A percentile compares a stretch with the other conserved stretches of the same genome.
phyloP scores from a whole-genome alignment of 2,329 filamentous ascomycete species.

The Colletotrichum sp. region DNA sequence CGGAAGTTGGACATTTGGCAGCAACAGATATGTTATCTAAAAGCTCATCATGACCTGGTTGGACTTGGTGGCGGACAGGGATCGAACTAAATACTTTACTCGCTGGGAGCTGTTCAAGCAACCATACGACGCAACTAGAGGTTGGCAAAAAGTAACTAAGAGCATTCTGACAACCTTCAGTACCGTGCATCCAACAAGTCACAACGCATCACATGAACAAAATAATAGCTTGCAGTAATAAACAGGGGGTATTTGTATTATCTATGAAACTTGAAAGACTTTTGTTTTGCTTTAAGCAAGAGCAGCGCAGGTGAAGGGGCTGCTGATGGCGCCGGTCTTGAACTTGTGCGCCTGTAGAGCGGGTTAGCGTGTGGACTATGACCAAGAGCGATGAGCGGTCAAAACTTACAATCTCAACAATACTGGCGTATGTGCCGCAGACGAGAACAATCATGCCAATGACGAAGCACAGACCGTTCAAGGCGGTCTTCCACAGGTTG shows the following conservation, averaged over 20 bases:
- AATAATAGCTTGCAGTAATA: background rate
- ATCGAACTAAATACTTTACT: no score
- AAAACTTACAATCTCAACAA: constrained; percentile 22
- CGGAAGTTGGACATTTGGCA: background rate
- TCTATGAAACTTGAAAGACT: background rate
- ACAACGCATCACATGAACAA: background rate
- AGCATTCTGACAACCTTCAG: background rate
- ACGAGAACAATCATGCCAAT: constrained; percentile 37
- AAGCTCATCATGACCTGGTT: background rate
- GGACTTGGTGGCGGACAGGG: background rate
- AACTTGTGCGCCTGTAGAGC: constrained; percentile 13
- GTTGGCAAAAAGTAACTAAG: background rate
- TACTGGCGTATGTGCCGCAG: constrained; percentile 36
- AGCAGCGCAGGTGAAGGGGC: constrained; percentile 20
- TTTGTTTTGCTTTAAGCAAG: background rate
- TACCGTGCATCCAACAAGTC: no score
- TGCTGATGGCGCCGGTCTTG: constrained; percentile 16
- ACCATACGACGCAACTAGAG: background rate
- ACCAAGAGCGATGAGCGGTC: no score
- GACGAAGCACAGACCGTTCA: constrained; percentile 31
- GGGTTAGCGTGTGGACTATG: background rate
- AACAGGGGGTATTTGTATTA: constrained; percentile 5
- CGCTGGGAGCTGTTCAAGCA: background rate
- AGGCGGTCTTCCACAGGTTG: constrained; percentile 30
- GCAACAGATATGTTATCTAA: background rate